phyloP scores from a whole-genome alignment of 106 monocot genomes.

The Platanthera zijinensis region DNA sequence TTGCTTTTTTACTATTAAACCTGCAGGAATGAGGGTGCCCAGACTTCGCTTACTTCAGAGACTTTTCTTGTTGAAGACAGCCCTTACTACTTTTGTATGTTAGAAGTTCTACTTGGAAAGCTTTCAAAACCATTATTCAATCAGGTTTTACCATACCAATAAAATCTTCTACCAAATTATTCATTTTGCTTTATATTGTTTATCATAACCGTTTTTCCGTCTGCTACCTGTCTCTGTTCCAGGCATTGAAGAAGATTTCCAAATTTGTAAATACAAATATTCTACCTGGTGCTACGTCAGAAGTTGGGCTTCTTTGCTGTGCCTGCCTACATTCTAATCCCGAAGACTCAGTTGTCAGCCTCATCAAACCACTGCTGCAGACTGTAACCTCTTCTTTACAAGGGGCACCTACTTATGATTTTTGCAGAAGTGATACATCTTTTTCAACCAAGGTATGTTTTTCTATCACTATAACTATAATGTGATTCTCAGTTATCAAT shows the following conservation, averaged over 20 bases:
- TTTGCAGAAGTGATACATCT: slow-evolving; percentile 37
- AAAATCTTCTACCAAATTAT: neutral
- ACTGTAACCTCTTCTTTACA: slow-evolving; percentile 53
- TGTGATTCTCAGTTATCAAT: neutral
- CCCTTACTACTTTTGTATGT: slow-evolving; percentile 81
- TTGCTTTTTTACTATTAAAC: slow-evolving; percentile 5
- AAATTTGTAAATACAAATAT: slow-evolving; percentile 86
- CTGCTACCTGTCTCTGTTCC: slow-evolving; percentile 6
- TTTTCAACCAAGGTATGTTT: slow-evolving; percentile 53
- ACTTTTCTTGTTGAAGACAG: slow-evolving; percentile 90
- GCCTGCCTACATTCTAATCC: slow-evolving; percentile 85
- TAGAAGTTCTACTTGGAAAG: slow-evolving; percentile 88
- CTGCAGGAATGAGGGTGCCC: slow-evolving; percentile 64
- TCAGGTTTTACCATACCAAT: slow-evolving; percentile 45
- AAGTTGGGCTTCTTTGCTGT: slow-evolving; percentile 94
- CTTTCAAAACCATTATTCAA: slow-evolving; percentile 65
- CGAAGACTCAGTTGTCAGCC: slow-evolving; percentile 47
- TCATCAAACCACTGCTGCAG: slow-evolving; percentile 70
- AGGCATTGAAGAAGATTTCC: slow-evolving; percentile 80
- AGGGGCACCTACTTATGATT: slow-evolving; percentile 59
- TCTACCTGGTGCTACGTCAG: slow-evolving; percentile 89
- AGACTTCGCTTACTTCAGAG: slow-evolving; percentile 56
- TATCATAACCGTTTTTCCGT: neutral
- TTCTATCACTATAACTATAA: neutral
- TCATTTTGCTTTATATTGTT: neutral